Evolutionary conservation across 2,329 filamentous ascomycete genomes (phyloP), one percentile per base, ranked within the genome.

Genomic region (Talaromyces sp.): DNA sequence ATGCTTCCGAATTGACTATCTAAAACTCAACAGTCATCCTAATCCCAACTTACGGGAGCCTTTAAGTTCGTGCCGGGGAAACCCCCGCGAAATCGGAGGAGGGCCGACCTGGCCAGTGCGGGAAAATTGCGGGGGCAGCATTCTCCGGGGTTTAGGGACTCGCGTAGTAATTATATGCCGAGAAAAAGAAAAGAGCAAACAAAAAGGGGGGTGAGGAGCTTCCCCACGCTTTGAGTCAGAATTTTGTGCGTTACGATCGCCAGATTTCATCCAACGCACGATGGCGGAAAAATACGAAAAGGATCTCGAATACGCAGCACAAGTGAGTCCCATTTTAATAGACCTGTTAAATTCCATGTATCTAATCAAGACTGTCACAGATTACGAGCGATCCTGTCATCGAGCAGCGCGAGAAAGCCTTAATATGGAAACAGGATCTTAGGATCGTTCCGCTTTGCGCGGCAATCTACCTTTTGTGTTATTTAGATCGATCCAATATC

Each of bases 401-500:
- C 2, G 46, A 55, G 27, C 39, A 56, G 14, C 55, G 60, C 7
- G 68, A 71, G 54, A 68, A 56, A 53, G 61, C 64, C 7, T 72
- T 84, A 6, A 56, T 84, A 20, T 73, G 79, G 70, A 85, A 82
- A 61, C 84, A 87, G 62, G 86, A 89, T 66, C 54, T 82, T 16
- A 78, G 82, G 49, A 86, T 89, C 51, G 74, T 88, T 13, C 86
- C 86, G 1, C 71, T 88, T 13, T 82, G 78, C n/a, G 82, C 83
- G 6, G 74, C 70, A 47, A 86, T 89, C 46, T 90, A 87, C 67
- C 77, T 89, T 41, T 77, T 89, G 19, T 86, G 83, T 70, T 88
- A 86, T 66, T 79, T 89, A 20, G 86, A 89, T 69, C 77, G 84
- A 39, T 81, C 83, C 50, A 89, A 89, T 68, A 88, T 89, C 52